Evolutionary conservation across 768 basidiomycete genomes (phyloP), one percentile per base, ranked within the genome.

Genomic region (Boletus sp.): DNA sequence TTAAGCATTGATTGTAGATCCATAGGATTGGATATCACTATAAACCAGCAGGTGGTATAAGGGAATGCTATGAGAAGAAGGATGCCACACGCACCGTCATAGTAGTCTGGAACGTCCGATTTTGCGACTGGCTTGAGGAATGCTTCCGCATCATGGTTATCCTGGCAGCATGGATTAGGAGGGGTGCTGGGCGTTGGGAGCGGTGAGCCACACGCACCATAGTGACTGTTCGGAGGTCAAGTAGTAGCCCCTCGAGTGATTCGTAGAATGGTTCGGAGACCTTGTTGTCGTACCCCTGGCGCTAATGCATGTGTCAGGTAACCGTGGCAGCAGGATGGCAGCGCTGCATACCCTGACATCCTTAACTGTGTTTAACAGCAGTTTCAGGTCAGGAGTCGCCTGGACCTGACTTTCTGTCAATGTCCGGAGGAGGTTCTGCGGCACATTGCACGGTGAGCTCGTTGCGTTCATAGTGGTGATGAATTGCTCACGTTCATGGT

Each of bases 11-110:
- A 90, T 57, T 85, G 85, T 41, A 98, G 78, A 75, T 99, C 97
- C 97, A 99, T 99, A 5, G 97, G 94, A 58, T 85, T 85, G 51
- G 86, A 74, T 70, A 99, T 97, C 61, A 96, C 97, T 98, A 65
- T 11, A 21, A 60, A 34, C 47, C 51, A 19, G 42, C 43, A 14
- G n/a, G 7, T 15, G 37, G 49, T 37, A 56, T 62, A 53, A 55
- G 33, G 49, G 19, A 38, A 42, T 33, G 40, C 1, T 42, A 34
- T 42, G 35, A 32, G 33, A 51, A 40, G 49, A 41, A 1, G 11
- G 44, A 53, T 35, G 35, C 51, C 13, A 44, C 40, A 75, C 87
- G 55, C 58, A 93, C 96, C 82, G 43, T 93, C 89, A 72, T 93
- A 87, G 66, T 99, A 99, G 72, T 98, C 94, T 39, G 93, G 91